Percentiles rank a stretch among this genome's conserved stretches.
phyloP scores from a whole-genome alignment of 371 early-diverging fungal species.

The Mucor plumbeus region DNA sequence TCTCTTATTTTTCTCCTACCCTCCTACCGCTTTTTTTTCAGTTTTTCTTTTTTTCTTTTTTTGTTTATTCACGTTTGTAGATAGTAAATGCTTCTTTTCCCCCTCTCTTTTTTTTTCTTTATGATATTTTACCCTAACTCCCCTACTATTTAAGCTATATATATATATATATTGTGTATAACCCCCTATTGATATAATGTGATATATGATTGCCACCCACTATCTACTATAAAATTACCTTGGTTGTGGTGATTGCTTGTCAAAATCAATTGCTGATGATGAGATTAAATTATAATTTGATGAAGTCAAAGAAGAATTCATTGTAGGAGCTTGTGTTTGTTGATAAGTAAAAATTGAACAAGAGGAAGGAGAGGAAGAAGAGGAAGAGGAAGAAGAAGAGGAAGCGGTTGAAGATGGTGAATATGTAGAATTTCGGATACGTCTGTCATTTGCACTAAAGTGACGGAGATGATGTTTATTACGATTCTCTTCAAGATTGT shows the following conservation, averaged over 20 bases:
- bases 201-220: neutral
- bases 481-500: constrained; percentile 4
- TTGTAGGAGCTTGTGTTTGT: neutral
- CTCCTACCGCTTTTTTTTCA: constrained; percentile 7
- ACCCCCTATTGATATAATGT: too few relatives aligned
- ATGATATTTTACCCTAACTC: neutral
- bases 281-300: neutral
- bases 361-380: neutral
- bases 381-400: neutral
- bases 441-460: constrained; percentile 29
- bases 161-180: neutral
- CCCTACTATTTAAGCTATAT: neutral
- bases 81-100: neutral
- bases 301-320: neutral
- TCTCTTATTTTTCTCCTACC: constrained; percentile 2
- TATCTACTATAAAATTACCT: constrained; percentile 1
- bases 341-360: neutral
- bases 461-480: constrained; percentile 21
- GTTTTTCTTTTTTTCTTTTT: neutral
- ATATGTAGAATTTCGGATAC: constrained; percentile 18
- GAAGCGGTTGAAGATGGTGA: constrained; percentile 3
- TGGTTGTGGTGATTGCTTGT: constrained; percentile 13
- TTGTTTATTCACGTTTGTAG: neutral
- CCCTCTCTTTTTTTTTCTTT: neutral
- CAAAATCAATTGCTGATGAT: neutral